Conservation (phyloP, 2,329 filamentous ascomycete genomes). For the Aspergillus candidus region DNA sequence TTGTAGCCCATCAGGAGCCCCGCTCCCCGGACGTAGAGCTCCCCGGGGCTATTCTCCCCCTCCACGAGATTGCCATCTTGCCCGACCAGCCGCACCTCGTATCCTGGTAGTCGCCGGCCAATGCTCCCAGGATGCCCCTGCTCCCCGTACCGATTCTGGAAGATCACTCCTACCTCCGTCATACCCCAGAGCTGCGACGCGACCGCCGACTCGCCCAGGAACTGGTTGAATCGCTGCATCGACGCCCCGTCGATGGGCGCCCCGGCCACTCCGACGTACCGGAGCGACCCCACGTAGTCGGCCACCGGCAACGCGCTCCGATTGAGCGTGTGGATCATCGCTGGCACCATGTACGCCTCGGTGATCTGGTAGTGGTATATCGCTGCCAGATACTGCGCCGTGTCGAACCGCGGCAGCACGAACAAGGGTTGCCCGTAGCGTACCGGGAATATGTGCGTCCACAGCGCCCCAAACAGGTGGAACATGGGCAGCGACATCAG, state of each 20-base stretch:
- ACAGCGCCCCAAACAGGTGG: slow-evolving; percentile 46
- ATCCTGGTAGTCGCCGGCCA: slow-evolving; percentile 40
- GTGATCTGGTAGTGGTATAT: slow-evolving; percentile 41
- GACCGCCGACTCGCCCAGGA: slow-evolving; percentile 37
- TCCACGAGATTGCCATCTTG: slow-evolving; percentile 26
- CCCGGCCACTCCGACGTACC: slow-evolving; percentile 44
- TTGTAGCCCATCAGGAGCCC: slow-evolving; percentile 35
- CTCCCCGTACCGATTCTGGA: slow-evolving; percentile 37
- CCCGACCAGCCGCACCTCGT: slow-evolving; percentile 33
- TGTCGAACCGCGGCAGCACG: slow-evolving; percentile 43
- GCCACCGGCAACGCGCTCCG: slow-evolving; percentile 21
- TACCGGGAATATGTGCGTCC: slow-evolving; percentile 43
- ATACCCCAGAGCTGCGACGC: slow-evolving; percentile 50
- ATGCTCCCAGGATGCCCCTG: slow-evolving; percentile 43
- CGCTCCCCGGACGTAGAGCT: slow-evolving; percentile 38
- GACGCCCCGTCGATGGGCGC: slow-evolving; percentile 42
- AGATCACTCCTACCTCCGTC: slow-evolving; percentile 47
- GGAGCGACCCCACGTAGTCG: slow-evolving; percentile 36
- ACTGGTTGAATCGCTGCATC: slow-evolving; percentile 35
- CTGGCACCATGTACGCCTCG: slow-evolving; percentile 45
- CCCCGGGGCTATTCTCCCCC: slow-evolving; percentile 30
- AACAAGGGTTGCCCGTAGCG: slow-evolving; percentile 44
- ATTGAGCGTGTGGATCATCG: slow-evolving; percentile 37
- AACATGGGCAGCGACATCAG: slow-evolving; percentile 50
- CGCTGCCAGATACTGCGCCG: slow-evolving; percentile 35